These are phyloP conservation scores for Endogone sp. DNA, from an alignment of 192 early-diverging fungal genomes.

Conservation along the genomic window DNA sequence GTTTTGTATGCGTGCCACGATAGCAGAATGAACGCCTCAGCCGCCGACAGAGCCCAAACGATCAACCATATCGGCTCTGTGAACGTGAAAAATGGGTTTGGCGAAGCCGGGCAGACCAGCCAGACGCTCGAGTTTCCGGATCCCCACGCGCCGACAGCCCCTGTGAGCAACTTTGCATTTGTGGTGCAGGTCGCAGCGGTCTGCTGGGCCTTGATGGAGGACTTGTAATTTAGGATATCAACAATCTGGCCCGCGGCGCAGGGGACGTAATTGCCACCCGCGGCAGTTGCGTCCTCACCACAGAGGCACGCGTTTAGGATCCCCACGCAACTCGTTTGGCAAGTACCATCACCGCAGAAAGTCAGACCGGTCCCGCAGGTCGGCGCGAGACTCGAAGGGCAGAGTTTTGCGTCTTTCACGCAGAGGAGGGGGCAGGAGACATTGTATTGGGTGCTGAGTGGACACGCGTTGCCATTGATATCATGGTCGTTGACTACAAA, in stretches of 20 bases:
- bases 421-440: conserved; percentile 51
- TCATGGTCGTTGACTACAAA: conserved; percentile 43
- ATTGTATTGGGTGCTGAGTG: conserved; percentile 38
- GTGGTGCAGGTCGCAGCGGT: conserved; percentile 22
- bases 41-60: conserved; percentile 43
- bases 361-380: conserved; percentile 32
- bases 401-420: conserved; percentile 40
- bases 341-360: conserved; percentile 55
- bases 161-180: neutral
- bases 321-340: conserved; percentile 32
- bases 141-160: conserved; percentile 12
- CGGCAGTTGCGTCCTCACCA: conserved; percentile 19
- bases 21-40: conserved; percentile 38
- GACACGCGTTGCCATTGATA: conserved; percentile 43
- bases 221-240: conserved; percentile 43
- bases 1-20: conserved; percentile 53
- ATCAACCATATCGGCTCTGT: conserved; percentile 50
- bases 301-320: conserved; percentile 52
- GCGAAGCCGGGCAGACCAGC: conserved; percentile 44
- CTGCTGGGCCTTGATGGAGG: conserved; percentile 35
- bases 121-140: conserved; percentile 27
- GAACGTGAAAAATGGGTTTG: conserved; percentile 40
- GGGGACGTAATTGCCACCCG: conserved; percentile 34
- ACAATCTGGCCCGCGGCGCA: conserved; percentile 43
- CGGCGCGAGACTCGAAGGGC: conserved; percentile 38